Evolutionary conservation across 2,329 filamentous ascomycete species (phyloP), one percentile per base, ranked within the genome.

Genomic region (Fusarium musae): DNA sequence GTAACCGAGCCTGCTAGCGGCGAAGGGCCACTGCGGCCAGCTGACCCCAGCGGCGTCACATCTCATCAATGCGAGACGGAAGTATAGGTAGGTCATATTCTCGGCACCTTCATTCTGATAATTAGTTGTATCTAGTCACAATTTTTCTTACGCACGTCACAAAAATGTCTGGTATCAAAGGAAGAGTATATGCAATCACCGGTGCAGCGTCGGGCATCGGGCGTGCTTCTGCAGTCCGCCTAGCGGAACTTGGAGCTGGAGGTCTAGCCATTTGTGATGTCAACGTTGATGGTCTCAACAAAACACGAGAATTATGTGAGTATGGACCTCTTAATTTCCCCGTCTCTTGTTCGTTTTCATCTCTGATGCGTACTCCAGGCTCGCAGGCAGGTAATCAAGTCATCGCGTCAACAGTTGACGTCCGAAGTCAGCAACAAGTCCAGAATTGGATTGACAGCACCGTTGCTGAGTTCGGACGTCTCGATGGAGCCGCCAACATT

Each of bases 91-190:
- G 28, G 8, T 28, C 10, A 49, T 32, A 32, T 17, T 6, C 3
- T 23, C 21, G 9, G 9, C 26, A 49, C 17, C 32, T n/a, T 10
- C 8, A 10, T n/a, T 17, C 15, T 23, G 21, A 17, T 16, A 5
- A 12, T 32, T 32, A 12, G 21, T 49, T 32, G 15, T 4, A 49
- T 11, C 19, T 12, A n/a, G 4, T n/a, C 3, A 6, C 0, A 10
- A 16, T 11, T 6, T 0, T 3, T 1, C 4, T 49, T 9, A 0
- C 7, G 2, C 10, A 32, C 10, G 6, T 5, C 46, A 23, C 10
- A 1, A 11, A 2, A 9, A 49, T 49, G 46, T 49, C 28, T 32
- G 21, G 46, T 10, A 32, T 32, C 46, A 49, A 49, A 49, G 46
- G 46, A 6, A 49, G 46, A 49, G 46, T 49, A 17, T 49, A 49